Evolutionary conservation across 2,329 filamentous ascomycete genomes (phyloP).

Genomic region (Endoconidiophora polonica): DNA sequence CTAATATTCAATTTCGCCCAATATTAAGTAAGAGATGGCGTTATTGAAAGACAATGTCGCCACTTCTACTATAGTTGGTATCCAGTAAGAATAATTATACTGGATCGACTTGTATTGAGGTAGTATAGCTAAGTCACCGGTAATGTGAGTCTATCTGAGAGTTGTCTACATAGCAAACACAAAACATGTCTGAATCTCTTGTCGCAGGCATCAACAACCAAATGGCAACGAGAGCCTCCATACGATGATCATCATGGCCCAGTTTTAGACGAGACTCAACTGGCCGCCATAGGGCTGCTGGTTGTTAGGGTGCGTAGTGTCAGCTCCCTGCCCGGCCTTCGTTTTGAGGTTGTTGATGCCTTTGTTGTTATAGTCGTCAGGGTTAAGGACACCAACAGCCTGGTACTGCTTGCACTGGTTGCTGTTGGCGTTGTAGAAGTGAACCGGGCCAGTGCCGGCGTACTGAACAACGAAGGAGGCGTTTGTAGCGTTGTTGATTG

Average conservation of each 20-base stretch:
- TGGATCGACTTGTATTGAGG: too few species aligned
- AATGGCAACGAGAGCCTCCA: background rate
- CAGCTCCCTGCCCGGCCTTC: constrained; percentile 19
- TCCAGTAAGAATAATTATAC: too few species aligned
- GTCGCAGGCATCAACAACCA: background rate
- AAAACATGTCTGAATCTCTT: too few species aligned
- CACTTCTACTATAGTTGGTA: too few species aligned
- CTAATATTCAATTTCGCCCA: too few species aligned
- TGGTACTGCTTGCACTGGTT: constrained; percentile 16
- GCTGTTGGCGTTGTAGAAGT: background rate
- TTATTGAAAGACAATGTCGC: too few species aligned
- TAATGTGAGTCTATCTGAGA: too few species aligned
- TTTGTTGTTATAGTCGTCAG: constrained; percentile 21
- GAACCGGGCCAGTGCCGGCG: background rate
- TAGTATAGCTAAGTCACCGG: too few species aligned
- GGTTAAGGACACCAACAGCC: constrained; percentile 13
- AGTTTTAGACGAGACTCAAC: too few species aligned
- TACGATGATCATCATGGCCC: background rate
- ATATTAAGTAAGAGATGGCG: too few species aligned
- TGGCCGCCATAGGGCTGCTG: too few species aligned
- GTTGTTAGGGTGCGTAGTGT: background rate
- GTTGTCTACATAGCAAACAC: too few species aligned
- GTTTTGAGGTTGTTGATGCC: constrained; percentile 25
- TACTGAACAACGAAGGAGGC: constrained; percentile 21
- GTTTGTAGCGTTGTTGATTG: constrained; percentile 14